Evolutionary conservation across 2,329 filamentous ascomycete species (phyloP).

Genomic region (Conoideocrella luteorostrata): DNA sequence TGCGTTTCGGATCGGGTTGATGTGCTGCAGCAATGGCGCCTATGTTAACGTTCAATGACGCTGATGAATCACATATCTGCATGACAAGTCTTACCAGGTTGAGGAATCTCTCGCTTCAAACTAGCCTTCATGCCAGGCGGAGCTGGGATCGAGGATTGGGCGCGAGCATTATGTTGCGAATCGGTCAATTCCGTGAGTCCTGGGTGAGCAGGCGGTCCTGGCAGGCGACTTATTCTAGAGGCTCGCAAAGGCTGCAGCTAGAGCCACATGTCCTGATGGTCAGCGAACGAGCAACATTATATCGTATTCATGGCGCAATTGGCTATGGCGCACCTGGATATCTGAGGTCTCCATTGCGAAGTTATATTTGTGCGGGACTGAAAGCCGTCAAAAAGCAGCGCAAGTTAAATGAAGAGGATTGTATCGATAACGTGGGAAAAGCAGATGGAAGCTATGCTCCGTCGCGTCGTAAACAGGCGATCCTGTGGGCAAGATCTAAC

Average conservation of each 20-base stretch:
- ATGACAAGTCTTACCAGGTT: constrained; percentile 29
- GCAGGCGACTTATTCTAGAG: constrained; percentile 26
- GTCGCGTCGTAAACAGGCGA: constrained; percentile 19
- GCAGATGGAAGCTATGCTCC: constrained; percentile 34
- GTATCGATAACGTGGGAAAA: constrained; percentile 21
- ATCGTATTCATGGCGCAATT: not conserved
- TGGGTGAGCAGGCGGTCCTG: constrained; percentile 20
- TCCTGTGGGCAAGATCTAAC: constrained; percentile 15
- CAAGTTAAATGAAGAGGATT: not conserved
- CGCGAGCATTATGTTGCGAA: constrained; percentile 53
- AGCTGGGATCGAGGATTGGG: constrained; percentile 35
- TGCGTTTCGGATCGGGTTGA: constrained; percentile 54
- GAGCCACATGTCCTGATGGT: not conserved
- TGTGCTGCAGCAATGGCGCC: constrained; percentile 33
- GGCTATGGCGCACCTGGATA: constrained; percentile 19
- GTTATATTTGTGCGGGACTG: constrained; percentile 16
- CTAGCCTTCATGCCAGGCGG: constrained; percentile 29
- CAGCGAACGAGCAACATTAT: not conserved
- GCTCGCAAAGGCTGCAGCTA: constrained; percentile 19
- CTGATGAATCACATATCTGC: not conserved
- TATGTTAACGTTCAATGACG: constrained; percentile 12
- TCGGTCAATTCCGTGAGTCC: constrained; percentile 49
- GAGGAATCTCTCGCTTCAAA: constrained; percentile 45
- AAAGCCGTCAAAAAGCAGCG: not conserved
- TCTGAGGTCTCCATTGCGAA: constrained; percentile 26